A percentile compares a stretch with the other conserved stretches of the same genome.
phyloP scores from a whole-genome alignment of 768 basidiomycete species.

The Russula virescens region DNA sequence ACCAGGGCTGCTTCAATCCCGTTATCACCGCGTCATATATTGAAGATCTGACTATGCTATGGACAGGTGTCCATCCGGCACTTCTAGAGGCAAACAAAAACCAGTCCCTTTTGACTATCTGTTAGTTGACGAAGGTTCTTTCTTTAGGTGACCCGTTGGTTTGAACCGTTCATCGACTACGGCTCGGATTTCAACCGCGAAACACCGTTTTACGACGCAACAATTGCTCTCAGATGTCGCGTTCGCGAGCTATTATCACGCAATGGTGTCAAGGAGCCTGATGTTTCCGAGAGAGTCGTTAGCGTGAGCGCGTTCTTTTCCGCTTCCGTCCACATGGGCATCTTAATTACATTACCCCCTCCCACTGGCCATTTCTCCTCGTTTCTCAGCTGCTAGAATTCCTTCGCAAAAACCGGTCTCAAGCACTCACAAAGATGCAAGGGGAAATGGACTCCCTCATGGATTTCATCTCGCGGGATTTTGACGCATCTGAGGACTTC shows the following conservation, averaged over 20 bases:
- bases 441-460: background rate
- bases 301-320: background rate
- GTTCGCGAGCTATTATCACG: background rate
- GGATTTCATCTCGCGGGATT: background rate
- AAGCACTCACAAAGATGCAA: background rate
- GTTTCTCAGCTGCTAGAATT: background rate
- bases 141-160: conserved; percentile 12
- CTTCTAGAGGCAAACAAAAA: conserved; percentile 6
- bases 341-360: too few species aligned
- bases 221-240: conserved; percentile 5
- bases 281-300: background rate
- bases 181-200: conserved; percentile 8
- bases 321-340: too few species aligned
- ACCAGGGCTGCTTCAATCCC: background rate
- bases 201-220: conserved; percentile 12
- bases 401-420: background rate
- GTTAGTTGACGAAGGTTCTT: background rate
- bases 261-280: background rate
- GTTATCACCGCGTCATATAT: conserved; percentile 7
- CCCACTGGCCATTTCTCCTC: too few species aligned
- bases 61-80: conserved; percentile 3
- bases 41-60: background rate
- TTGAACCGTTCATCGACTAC: conserved; percentile 17
- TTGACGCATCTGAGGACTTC: background rate
- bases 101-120: background rate